These are phyloP conservation scores for Leptomonas pyrrhocoris DNA, from an alignment of 208 protist species.

Conservation along the genomic window DNA sequence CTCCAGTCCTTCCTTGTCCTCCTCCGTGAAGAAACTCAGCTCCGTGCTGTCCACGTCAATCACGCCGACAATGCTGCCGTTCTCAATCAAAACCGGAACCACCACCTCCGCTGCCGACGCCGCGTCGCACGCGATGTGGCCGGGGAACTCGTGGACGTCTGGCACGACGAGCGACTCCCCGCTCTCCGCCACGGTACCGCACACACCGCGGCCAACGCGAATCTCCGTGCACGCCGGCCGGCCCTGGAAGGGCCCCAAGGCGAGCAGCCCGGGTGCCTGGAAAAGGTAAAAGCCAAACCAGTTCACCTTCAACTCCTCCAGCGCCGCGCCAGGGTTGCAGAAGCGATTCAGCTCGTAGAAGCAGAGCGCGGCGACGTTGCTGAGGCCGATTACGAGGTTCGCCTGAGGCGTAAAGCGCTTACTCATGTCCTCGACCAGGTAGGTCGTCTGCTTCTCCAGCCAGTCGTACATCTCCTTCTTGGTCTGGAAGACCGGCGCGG, in stretches of 20 bases:
- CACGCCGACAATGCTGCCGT: conserved; percentile 68
- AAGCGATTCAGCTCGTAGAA: conserved; percentile 82
- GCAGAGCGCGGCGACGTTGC: conserved; percentile 81
- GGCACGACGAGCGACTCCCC: conserved; percentile 62
- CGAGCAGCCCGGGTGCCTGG: conserved; percentile 66
- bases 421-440: conserved; percentile 51
- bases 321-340: conserved; percentile 43
- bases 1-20: conserved; percentile 63
- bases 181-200: conserved; percentile 68
- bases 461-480: conserved; percentile 74
- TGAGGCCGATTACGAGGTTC: conserved; percentile 66
- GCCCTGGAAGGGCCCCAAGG: conserved; percentile 95
- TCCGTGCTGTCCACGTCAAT: conserved; percentile 86
- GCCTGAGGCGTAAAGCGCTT: conserved; percentile 55
- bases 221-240: conserved; percentile 91
- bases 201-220: conserved; percentile 88
- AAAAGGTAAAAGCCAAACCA: conserved; percentile 95
- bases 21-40: conserved; percentile 64
- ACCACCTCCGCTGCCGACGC: conserved; percentile 92
- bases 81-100: conserved; percentile 75
- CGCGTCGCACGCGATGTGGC: conserved; percentile 95
- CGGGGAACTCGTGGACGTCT: conserved; percentile 92
- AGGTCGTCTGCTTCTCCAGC: conserved; percentile 54
- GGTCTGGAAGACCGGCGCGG: conserved; percentile 38
- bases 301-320: conserved; percentile 75